phyloP scores from a whole-genome alignment of 2,329 filamentous ascomycete species.

The Penicillium sp. region DNA sequence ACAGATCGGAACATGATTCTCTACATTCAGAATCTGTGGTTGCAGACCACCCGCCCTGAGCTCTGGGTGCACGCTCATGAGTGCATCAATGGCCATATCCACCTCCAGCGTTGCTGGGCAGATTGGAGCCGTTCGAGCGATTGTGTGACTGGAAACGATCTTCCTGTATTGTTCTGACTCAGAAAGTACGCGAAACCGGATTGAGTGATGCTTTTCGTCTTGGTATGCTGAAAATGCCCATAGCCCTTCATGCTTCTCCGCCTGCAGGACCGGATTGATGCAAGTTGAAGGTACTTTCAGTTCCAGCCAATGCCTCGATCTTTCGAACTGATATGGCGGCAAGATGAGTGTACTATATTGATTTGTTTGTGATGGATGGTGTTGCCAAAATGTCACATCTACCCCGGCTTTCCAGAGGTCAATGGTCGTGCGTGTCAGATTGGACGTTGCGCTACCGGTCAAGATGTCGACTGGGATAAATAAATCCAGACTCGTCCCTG shows the following conservation, averaged over 20 bases:
- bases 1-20: constrained; percentile 37
- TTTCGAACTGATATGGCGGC: constrained; percentile 50
- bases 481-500: not conserved
- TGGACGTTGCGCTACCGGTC: not conserved
- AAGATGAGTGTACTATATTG: constrained; percentile 32
- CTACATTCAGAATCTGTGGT: constrained; percentile 34
- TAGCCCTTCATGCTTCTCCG: not conserved
- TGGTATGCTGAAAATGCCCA: constrained; percentile 8
- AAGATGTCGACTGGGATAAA: constrained; percentile 22
- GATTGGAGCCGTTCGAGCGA: constrained; percentile 42
- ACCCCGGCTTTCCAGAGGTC: constrained; percentile 47
- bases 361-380: constrained; percentile 31
- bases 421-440: constrained; percentile 30
- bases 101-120: constrained; percentile 45
- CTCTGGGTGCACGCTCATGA: constrained; percentile 34
- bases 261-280: not conserved
- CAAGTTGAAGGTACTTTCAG: constrained; percentile 20
- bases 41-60: constrained; percentile 14
- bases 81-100: constrained; percentile 35
- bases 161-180: constrained; percentile 34
- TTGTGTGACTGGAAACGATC: constrained; percentile 42
- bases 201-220: constrained; percentile 13
- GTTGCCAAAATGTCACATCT: constrained; percentile 41
- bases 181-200: constrained; percentile 48
- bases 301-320: constrained; percentile 42